Conservation (phyloP, 352 stramenopile genomes). For the Phytophthora pini region DNA sequence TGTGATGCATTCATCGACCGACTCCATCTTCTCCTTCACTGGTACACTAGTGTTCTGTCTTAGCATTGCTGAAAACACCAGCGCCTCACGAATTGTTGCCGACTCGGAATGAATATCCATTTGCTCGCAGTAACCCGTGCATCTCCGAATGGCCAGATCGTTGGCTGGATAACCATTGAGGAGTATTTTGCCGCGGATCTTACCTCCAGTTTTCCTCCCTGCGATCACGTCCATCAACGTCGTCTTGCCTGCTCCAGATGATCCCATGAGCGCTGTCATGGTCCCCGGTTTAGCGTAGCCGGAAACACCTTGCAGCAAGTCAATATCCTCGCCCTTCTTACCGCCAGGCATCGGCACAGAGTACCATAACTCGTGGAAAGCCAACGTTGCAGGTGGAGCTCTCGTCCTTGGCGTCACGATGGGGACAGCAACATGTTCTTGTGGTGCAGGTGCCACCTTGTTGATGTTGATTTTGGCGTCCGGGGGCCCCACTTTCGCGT, state of each 20-base stretch:
- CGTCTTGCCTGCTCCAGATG: conserved; percentile 89
- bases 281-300: conserved; percentile 66
- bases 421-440: conserved; percentile 18
- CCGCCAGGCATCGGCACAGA: conserved; percentile 55
- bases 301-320: conserved; percentile 85
- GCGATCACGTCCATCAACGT: conserved; percentile 96
- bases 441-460: conserved; percentile 25
- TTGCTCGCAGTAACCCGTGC: conserved; percentile 77
- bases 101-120: conserved; percentile 93
- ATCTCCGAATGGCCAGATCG: conserved; percentile 54
- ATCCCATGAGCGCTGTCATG: conserved; percentile 80
- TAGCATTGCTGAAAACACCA: conserved; percentile 91
- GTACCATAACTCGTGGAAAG: conserved; percentile 66
- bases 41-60: conserved; percentile 50
- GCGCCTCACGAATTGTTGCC: conserved; percentile 88
- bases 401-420: conserved; percentile 24
- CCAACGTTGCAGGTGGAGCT: conserved; percentile 47
- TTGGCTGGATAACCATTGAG: conserved; percentile 57
- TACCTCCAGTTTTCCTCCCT: conserved; percentile 89
- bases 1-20: conserved; percentile 62
- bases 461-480: conserved; percentile 5
- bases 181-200: conserved; percentile 72
- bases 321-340: conserved; percentile 53
- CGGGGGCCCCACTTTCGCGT: conserved; percentile 29
- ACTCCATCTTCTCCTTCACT: conserved; percentile 45